Percentiles rank a stretch among this genome's conserved stretches.
Evolutionary conservation across 2,329 filamentous ascomycete species (phyloP).

Genomic region (Penicillium sp.): DNA sequence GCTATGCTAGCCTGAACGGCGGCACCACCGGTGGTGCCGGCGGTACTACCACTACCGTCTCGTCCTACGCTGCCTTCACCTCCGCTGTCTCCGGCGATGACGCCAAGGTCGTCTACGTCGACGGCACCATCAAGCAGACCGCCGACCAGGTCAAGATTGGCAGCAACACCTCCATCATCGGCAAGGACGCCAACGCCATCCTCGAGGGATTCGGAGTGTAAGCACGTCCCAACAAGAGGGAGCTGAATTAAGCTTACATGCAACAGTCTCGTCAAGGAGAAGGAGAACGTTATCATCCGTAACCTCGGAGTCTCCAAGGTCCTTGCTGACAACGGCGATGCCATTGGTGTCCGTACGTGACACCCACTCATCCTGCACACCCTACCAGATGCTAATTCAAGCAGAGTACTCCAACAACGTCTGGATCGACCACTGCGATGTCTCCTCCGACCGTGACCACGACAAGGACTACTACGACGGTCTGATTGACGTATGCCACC

Average conservation of each 20-base stretch:
- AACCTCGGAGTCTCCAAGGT: slow-evolving; percentile 55
- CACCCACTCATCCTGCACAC: too few species aligned
- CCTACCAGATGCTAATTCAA: too few species aligned
- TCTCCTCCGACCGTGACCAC: slow-evolving; percentile 51
- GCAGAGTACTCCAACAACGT: slow-evolving; percentile 42
- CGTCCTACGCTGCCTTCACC: slow-evolving; percentile 44
- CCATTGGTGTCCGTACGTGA: slow-evolving; percentile 54
- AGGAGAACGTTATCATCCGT: slow-evolving; percentile 53
- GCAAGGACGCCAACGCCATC: slow-evolving; percentile 46
- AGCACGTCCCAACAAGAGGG: slow-evolving; percentile 6
- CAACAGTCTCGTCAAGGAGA: slow-evolving; percentile 48
- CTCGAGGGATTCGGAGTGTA: slow-evolving; percentile 42
- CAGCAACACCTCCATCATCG: slow-evolving; percentile 47
- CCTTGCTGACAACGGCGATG: slow-evolving; percentile 49
- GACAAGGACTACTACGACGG: slow-evolving; percentile 65
- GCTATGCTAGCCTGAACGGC: slow-evolving; percentile 43
- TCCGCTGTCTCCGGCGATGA: slow-evolving; percentile 43
- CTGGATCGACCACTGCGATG: slow-evolving; percentile 61
- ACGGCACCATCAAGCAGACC: slow-evolving; percentile 39
- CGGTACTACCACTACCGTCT: slow-evolving; percentile 50
- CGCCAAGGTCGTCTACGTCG: slow-evolving; percentile 41
- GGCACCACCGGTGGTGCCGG: slow-evolving; percentile 49
- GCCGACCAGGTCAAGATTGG: slow-evolving; percentile 40
- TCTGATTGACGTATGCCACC: slow-evolving; percentile 48
- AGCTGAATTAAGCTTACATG: background rate